A percentile compares a stretch with the other conserved stretches of the same genome.
Conservation (phyloP, 345 rosid species). For the Lepidium sativum region DNA sequence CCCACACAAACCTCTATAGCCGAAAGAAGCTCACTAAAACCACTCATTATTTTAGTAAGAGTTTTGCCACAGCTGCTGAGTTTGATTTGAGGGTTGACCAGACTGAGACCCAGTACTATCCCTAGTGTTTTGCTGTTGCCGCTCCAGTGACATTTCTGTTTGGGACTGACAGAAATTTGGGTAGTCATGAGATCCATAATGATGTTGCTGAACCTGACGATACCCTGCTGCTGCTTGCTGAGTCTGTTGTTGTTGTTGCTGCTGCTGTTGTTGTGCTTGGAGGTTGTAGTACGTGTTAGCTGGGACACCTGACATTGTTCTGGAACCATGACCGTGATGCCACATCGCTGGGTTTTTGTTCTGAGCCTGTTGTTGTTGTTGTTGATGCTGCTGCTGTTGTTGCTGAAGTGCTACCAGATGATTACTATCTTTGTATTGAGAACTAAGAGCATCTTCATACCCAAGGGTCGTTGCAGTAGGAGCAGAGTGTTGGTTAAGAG, state of each 20-base stretch:
- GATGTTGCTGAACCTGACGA: constrained; percentile 81
- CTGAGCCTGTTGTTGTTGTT: constrained; percentile 63
- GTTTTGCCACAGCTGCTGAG: constrained; percentile 85
- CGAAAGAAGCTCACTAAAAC: background rate
- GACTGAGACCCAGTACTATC: no score
- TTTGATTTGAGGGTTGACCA: constrained; percentile 80
- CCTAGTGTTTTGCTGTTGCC: constrained; percentile 87
- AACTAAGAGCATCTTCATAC: constrained; percentile 65
- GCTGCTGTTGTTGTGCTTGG: constrained; percentile 66
- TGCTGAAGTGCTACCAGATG: constrained; percentile 82
- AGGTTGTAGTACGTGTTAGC: constrained; percentile 74
- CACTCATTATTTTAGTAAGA: constrained; percentile 45
- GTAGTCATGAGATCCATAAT: constrained; percentile 68
- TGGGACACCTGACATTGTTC: constrained; percentile 65
- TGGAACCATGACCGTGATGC: constrained; percentile 74
- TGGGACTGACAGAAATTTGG: constrained; percentile 83
- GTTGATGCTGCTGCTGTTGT: constrained; percentile 26
- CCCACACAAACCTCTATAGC: no score
- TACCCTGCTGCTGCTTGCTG: constrained; percentile 44
- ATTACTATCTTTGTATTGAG: constrained; percentile 79
- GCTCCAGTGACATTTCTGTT: constrained; percentile 69
- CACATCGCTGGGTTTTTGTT: constrained; percentile 82
- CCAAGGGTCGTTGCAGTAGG: constrained; percentile 57
- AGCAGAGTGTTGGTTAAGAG: constrained; percentile 54
- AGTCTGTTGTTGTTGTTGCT: constrained; percentile 7